Base-by-base conservation (phyloP, 139 green algal genomes). In the Chlamydomonas eustigma region DNA sequence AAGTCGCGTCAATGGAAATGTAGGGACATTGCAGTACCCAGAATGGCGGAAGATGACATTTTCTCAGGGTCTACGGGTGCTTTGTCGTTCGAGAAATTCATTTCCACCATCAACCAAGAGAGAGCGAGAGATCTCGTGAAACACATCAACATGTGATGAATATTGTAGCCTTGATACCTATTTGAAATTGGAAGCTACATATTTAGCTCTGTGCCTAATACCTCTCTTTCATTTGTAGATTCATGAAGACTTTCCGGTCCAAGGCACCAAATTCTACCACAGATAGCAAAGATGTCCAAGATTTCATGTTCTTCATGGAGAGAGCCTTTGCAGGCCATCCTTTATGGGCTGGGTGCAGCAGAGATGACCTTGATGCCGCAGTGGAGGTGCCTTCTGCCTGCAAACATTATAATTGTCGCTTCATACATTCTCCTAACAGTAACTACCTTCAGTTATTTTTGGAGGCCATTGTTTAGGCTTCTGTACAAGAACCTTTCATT, bases 221-320 rank as follows among this genome's bases (percentile, higher is more conserved):
- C n/a, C n/a, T 18, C 44, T 28, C 44, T 18, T 18, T 18, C 44
- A 12, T 28, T 6, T 6, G 1, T 78, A 90, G 85, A 0, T 90
- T 90, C 68, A 88, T 90, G 86, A 83, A 84, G 67, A 80, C 83
- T 2, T 80, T 90, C 31, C 80, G 81, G 3, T 37, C 63, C 22
- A 70, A 79, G 32, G 3, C 68, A 1, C 74, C 73, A 0, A 68
- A 88, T 36, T 51, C 58, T 24, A 79, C 83, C 0, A 51, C 37
- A 1, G 86, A 90, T 69, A 84, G 80, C 38, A 37, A 51, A 28
- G 75, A 68, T 31, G 76, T 90, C 24, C 85, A 85, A 89, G 79
- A 85, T 3, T 99, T 98, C 76, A 66, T 98, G 37, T 44, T 71
- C 2, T 73, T 81, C 34, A 94, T 89, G 73, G 94, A 98, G 77